Percentiles rank a stretch among this genome's conserved stretches.
phyloP scores from a whole-genome alignment of 2,329 filamentous ascomycete species.

The Colletotrichum lini region DNA sequence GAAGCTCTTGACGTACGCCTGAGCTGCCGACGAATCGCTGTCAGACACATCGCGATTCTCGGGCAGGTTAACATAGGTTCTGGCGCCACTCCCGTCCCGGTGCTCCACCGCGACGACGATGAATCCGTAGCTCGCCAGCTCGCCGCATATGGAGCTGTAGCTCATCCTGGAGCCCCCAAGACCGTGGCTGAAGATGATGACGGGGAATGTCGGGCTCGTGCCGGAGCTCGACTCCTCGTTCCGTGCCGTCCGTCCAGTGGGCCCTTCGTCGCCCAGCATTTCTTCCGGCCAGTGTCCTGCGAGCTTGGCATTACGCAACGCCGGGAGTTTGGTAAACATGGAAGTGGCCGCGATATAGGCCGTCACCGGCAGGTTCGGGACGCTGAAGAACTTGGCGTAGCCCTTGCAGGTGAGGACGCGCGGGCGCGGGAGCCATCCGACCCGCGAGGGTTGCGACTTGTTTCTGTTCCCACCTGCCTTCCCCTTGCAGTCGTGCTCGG shows the following conservation, averaged over 20 bases:
- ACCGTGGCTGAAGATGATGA: constrained; percentile 78
- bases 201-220: constrained; percentile 67
- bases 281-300: constrained; percentile 68
- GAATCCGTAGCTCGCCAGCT: constrained; percentile 77
- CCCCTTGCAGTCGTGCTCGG: constrained; percentile 1
- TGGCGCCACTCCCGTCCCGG: constrained; percentile 73
- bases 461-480: constrained; percentile 42
- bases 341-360: constrained; percentile 69
- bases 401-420: constrained; percentile 69
- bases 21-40: constrained; percentile 48
- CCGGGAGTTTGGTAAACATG: constrained; percentile 76
- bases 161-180: constrained; percentile 74
- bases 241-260: constrained; percentile 53
- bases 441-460: constrained; percentile 62
- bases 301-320: constrained; percentile 72
- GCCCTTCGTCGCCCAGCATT: constrained; percentile 51
- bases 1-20: constrained; percentile 45
- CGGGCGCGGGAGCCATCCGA: constrained; percentile 75
- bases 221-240: constrained; percentile 42
- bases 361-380: constrained; percentile 64
- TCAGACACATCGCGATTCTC: constrained; percentile 54
- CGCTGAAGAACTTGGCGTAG: constrained; percentile 73
- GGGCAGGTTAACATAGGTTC: constrained; percentile 72
- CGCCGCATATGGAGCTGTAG: constrained; percentile 74
- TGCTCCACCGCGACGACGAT: constrained; percentile 77